phyloP scores from a whole-genome alignment of 176 grass and related monocot genomes.

The Oryza australiensis region DNA sequence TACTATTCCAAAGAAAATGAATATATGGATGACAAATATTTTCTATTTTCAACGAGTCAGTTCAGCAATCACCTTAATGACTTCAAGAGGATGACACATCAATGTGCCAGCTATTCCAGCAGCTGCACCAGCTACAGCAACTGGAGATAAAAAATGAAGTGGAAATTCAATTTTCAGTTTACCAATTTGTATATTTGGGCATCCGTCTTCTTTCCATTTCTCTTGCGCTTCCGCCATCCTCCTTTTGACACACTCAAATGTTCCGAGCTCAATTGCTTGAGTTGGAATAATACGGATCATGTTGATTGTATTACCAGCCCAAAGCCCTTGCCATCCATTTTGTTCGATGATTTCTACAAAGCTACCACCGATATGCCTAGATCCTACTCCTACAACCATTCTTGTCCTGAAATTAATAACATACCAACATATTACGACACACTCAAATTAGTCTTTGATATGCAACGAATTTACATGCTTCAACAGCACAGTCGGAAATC shows the following conservation, averaged over 20 bases:
- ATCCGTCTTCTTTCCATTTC: conserved; percentile 61
- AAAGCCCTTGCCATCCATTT: conserved; percentile 79
- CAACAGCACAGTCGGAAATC: background rate
- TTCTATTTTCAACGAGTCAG: background rate
- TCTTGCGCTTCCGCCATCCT: conserved; percentile 53
- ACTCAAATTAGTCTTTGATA: background rate
- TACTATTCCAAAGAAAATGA: conserved; percentile 8
- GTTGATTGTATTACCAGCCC: conserved; percentile 83
- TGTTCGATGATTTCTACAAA: conserved; percentile 67
- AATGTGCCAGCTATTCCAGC: conserved; percentile 76
- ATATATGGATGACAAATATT: background rate
- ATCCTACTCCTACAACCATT: conserved; percentile 91
- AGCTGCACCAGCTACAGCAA: conserved; percentile 71
- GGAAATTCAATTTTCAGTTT: conserved; percentile 53
- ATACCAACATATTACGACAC: conserved; percentile 14
- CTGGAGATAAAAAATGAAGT: conserved; percentile 54
- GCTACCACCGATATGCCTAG: conserved; percentile 63
- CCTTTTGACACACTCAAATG: conserved; percentile 79
- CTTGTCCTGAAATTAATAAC: conserved; percentile 59
- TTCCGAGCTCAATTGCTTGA: conserved; percentile 74
- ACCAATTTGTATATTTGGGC: conserved; percentile 52
- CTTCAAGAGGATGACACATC: conserved; percentile 86
- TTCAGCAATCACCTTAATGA: conserved; percentile 62
- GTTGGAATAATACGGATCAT: conserved; percentile 78
- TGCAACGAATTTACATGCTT: background rate